A percentile compares a stretch with the other conserved stretches of the same genome.
These are phyloP conservation scores for Trichosporon sp. DNA, from an alignment of 1,284 basidiomycete species.

Conservation along the genomic window DNA sequence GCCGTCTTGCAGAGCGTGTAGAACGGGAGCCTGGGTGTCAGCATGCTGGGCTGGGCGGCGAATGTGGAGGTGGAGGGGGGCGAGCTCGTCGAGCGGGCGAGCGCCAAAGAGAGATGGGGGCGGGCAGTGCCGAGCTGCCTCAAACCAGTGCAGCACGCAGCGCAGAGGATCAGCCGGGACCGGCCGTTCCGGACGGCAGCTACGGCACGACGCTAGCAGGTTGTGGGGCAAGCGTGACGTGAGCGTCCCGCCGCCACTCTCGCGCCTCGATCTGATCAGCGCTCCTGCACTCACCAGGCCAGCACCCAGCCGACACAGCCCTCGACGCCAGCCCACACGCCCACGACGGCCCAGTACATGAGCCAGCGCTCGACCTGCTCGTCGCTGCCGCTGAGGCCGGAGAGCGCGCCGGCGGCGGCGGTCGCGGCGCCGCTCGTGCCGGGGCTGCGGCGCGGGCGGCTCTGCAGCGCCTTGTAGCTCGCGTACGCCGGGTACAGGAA, in stretches of 20 bases:
- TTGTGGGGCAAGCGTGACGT: neutral
- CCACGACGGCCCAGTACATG: conserved; percentile 58
- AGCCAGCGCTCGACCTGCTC: conserved; percentile 45
- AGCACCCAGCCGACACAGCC: conserved; percentile 64
- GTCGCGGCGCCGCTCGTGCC: conserved; percentile 52
- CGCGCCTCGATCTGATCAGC: neutral
- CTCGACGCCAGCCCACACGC: conserved; percentile 63
- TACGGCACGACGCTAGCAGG: neutral
- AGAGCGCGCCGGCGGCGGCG: conserved; percentile 51
- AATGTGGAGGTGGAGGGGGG: no score
- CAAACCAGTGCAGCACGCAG: no score
- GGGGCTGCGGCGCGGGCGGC: conserved; percentile 49
- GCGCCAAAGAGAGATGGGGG: no score
- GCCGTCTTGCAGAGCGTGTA: conserved; percentile 69
- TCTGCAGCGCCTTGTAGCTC: conserved; percentile 55
- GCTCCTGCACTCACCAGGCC: conserved; percentile 57
- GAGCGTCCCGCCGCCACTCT: neutral
- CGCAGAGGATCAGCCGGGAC: no score
- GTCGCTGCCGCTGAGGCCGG: conserved; percentile 52
- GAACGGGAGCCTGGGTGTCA: conserved; percentile 76
- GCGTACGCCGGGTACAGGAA: conserved; percentile 52
- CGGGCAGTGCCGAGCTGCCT: no score
- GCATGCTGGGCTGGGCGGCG: no score
- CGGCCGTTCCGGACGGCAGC: no score
- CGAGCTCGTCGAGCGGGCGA: no score